These are phyloP conservation scores for Lichtheimia hyalospora DNA, from an alignment of 371 early-diverging fungal species.

Conservation along the genomic window DNA sequence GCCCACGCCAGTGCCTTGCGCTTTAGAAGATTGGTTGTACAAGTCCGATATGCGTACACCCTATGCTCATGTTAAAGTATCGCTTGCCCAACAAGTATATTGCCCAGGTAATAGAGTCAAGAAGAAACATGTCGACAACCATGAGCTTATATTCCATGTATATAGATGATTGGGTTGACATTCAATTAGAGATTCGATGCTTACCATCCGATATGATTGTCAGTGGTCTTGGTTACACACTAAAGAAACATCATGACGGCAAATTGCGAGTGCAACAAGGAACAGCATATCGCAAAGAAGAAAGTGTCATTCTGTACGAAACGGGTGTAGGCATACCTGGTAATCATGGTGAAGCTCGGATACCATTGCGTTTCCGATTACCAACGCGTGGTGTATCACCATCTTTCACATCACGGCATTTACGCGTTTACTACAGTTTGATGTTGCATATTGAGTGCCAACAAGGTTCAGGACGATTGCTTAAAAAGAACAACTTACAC, in stretches of 20 bases:
- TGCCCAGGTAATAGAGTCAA: slow-evolving; percentile 39
- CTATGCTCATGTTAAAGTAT: slow-evolving; percentile 25
- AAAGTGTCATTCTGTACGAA: slow-evolving; percentile 26
- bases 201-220: slow-evolving; percentile 32
- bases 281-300: slow-evolving; percentile 32
- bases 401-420: slow-evolving; percentile 41
- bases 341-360: slow-evolving; percentile 12
- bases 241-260: slow-evolving; percentile 48
- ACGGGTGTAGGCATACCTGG: slow-evolving; percentile 13
- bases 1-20: slow-evolving; percentile 23
- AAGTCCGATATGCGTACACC: slow-evolving; percentile 23
- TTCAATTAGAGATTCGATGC: slow-evolving; percentile 27
- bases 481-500: slow-evolving; percentile 23
- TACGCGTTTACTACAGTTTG: slow-evolving; percentile 42
- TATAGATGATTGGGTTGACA: slow-evolving; percentile 38
- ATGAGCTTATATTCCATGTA: background rate
- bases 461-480: slow-evolving; percentile 20
- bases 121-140: background rate
- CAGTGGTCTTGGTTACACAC: slow-evolving; percentile 20
- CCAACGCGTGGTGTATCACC: slow-evolving; percentile 49
- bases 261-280: slow-evolving; percentile 41
- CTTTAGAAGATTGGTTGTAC: slow-evolving; percentile 20
- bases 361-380: slow-evolving; percentile 27
- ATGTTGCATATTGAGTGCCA: slow-evolving; percentile 16
- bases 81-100: slow-evolving; percentile 27